phyloP scores from a whole-genome alignment of 371 early-diverging fungal genomes.

The Mortierella sp. region DNA sequence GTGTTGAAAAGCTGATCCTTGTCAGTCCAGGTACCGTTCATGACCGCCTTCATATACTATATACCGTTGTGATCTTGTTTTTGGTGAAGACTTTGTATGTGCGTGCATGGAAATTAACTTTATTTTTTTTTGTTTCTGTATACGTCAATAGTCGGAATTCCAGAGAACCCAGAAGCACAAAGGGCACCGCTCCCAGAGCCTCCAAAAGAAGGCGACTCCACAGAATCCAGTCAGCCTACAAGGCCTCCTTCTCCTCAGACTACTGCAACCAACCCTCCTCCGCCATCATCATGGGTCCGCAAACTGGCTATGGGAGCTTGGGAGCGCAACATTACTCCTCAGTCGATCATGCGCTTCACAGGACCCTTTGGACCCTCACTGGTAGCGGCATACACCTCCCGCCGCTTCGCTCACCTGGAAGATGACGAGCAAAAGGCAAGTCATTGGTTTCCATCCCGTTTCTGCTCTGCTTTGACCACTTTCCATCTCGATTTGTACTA shows the following conservation, averaged over 20 bases:
- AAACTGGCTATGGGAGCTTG: constrained; percentile 70
- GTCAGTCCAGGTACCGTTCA: constrained; percentile 81
- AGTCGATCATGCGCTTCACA: constrained; percentile 81
- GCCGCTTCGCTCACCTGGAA: constrained; percentile 77
- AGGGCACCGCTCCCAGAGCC: constrained; percentile 36
- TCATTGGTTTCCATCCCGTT: background rate
- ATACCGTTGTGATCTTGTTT: too few species aligned
- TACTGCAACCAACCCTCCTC: constrained; percentile 26
- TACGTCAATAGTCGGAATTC: constrained; percentile 66
- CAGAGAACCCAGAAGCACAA: constrained; percentile 62
- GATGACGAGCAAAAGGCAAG: constrained; percentile 66
- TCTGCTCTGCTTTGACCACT: constrained; percentile 27
- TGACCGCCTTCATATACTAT: background rate
- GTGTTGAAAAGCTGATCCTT: constrained; percentile 92
- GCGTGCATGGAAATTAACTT: background rate
- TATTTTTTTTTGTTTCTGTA: background rate
- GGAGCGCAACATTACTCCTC: constrained; percentile 86
- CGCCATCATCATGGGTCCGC: constrained; percentile 63
- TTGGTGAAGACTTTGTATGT: too few species aligned
- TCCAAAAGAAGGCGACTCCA: constrained; percentile 24
- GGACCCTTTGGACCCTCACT: constrained; percentile 88
- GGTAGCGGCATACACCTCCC: constrained; percentile 76
- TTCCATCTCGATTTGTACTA: background rate
- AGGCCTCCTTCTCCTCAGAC: constrained; percentile 13
- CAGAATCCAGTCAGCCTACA: constrained; percentile 1